Percentiles rank a stretch among this genome's conserved stretches.
These are phyloP conservation scores for Lophiostoma macrostomum DNA, from an alignment of 495 filamentous ascomycete species.

Conservation along the genomic window DNA sequence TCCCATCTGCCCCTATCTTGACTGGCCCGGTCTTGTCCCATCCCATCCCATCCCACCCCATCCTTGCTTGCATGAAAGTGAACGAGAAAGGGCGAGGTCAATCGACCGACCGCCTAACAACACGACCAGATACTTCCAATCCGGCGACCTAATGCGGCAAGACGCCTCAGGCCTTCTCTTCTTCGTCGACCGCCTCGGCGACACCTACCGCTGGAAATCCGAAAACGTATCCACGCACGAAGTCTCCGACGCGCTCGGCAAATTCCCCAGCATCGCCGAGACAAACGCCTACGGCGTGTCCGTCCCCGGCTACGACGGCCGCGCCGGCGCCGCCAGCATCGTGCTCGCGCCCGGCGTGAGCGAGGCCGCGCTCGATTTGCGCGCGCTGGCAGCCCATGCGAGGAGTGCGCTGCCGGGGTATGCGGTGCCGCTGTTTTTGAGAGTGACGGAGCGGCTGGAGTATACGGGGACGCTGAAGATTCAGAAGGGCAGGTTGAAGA, in stretches of 20 bases:
- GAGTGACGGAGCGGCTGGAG: conserved; percentile 33
- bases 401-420: conserved; percentile 33
- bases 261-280: conserved; percentile 37
- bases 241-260: conserved; percentile 39
- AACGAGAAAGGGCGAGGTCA: too few relatives aligned
- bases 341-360: conserved; percentile 26
- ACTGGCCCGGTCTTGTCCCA: too few relatives aligned
- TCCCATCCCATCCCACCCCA: too few relatives aligned
- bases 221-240: conserved; percentile 58
- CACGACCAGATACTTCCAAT: conserved; percentile 28
- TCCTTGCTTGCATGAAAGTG: too few relatives aligned
- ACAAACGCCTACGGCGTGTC: conserved; percentile 42
- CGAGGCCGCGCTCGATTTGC: conserved; percentile 20
- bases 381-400: conserved; percentile 34
- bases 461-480: conserved; percentile 35
- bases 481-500: conserved; percentile 31
- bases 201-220: conserved; percentile 93
- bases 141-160: conserved; percentile 31
- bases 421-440: conserved; percentile 40
- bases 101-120: too few relatives aligned
- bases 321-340: conserved; percentile 26
- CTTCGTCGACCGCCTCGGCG: conserved; percentile 63
- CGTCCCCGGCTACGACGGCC: conserved; percentile 33
- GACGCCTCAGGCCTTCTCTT: conserved; percentile 25
- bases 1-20: too few relatives aligned